Base-by-base conservation (phyloP, 2,329 filamentous ascomycete genomes). In the Ceratocystis smalleyi region DNA sequence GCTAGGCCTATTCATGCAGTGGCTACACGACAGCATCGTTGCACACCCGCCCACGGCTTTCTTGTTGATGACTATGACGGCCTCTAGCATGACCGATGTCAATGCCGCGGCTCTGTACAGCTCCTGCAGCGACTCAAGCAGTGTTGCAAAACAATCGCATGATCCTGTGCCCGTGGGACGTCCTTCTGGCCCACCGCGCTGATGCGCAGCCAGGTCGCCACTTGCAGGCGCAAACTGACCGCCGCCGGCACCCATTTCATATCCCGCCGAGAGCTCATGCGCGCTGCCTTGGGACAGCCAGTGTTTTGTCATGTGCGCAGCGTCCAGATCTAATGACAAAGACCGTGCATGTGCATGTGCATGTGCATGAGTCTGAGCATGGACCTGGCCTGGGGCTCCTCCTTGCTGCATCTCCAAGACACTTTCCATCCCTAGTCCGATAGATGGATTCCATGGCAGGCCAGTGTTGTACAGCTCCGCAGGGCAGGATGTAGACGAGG, bases 21-120 rank as follows among this genome's bases (percentile, higher is more conserved):
- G 71, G 0, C 71, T 63, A 68, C 79, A 81, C 22, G 72, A 71
- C 2, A 81, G 72, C 76, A 81, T 78, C 1, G 72, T 71, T 0
- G 75, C 73, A 66, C 78, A 80, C n/a, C 73, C 75, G 51, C 78
- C 76, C 12, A 81, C 75, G 0, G 78, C 79, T 66, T 76, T 77
- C 24, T 75, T 74, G 68, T 79, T 80, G 43, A 78, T 71, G 10
- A 72, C 73, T 3, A 80, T 70, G 2, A 79, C 75, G 1, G 75
- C 68, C 61, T 79, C 77, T 63, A 80, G 77, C 0, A 77, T 73
- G 0, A 75, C 75, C 0, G 71, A 68, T 0, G 71, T 68, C 0
- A 75, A 74, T 2, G 72, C 72, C 0, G 76, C 75, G 6, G 75
- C 74, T 63, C 77, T 77, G 70, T 79, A 77, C 5, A 81, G 72